A percentile compares a stretch with the other conserved stretches of the same genome.
These are phyloP conservation scores for Fusarium verrucosum DNA, from an alignment of 2,329 filamentous ascomycete genomes.

Conservation along the genomic window DNA sequence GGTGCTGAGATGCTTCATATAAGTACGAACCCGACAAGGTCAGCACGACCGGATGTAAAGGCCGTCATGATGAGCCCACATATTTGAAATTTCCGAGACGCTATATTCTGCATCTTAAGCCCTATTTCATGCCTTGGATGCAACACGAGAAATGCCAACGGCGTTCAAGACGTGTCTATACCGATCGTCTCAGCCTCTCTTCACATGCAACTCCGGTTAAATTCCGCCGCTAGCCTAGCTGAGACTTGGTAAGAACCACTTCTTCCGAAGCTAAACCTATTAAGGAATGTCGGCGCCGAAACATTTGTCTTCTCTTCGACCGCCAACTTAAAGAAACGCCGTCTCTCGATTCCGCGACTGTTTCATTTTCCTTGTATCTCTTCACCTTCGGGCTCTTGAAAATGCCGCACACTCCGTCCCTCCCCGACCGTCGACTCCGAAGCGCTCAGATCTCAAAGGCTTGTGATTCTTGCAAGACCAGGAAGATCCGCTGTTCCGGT, in stretches of 20 bases:
- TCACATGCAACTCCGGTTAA: not conserved
- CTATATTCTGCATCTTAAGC: accelerated
- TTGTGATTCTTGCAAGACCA: slow-evolving; percentile 36
- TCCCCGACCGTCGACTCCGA: slow-evolving; percentile 9
- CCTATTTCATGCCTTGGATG: not conserved
- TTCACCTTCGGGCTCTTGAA: not conserved
- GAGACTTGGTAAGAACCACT: not conserved
- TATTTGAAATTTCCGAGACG: not conserved
- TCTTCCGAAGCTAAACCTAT: not conserved
- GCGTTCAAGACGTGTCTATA: not conserved
- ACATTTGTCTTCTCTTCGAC: not conserved
- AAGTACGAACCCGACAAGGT: not conserved
- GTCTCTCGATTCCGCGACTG: not conserved
- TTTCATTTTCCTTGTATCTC: not conserved
- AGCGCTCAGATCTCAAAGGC: slow-evolving; percentile 34
- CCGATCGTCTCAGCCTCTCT: not conserved
- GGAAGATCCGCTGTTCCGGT: slow-evolving; percentile 40
- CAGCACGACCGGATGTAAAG: accelerated
- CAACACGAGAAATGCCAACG: not conserved
- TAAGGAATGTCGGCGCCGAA: slow-evolving; percentile 34
- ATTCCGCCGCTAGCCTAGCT: not conserved
- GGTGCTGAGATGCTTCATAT: not conserved
- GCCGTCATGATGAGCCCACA: not conserved
- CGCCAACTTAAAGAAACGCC: not conserved
- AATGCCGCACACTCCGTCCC: slow-evolving; percentile 10